Conservation (phyloP, 2,329 filamentous ascomycete genomes). For the Scedosporium aurantiacum region DNA sequence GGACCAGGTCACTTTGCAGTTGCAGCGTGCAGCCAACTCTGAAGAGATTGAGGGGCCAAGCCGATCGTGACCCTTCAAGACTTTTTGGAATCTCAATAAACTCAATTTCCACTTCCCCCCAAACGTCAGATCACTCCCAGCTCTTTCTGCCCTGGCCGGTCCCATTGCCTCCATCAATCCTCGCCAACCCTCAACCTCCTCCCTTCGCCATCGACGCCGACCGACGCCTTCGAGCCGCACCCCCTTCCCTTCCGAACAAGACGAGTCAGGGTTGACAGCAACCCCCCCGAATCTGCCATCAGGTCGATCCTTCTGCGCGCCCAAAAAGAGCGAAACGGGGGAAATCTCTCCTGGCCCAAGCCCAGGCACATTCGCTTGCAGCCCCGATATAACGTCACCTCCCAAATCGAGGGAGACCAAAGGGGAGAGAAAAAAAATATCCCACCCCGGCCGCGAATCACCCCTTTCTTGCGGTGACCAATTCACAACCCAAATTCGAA, state of each 20-base stretch:
- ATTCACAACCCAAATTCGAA: background rate
- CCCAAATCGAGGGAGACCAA: background rate
- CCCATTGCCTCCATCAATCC: background rate
- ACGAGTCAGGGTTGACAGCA: background rate
- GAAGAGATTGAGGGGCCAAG: background rate
- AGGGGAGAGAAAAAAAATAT: background rate
- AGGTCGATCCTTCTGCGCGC: background rate
- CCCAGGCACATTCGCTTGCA: background rate
- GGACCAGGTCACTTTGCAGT: too few species aligned
- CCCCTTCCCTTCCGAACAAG: background rate
- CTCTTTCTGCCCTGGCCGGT: background rate
- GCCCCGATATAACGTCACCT: constrained; percentile 7
- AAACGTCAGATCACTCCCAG: background rate
- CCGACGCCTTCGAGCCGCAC: background rate
- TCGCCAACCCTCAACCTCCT: background rate
- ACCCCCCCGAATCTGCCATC: background rate
- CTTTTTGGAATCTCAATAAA: background rate
- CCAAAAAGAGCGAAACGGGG: background rate
- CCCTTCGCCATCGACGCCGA: background rate
- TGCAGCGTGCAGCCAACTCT: background rate
- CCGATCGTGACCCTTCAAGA: background rate
- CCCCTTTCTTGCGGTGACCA: background rate
- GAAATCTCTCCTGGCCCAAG: background rate
- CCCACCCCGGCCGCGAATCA: background rate
- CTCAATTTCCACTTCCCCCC: constrained; percentile 3